Conservation (phyloP, 306 rosid genomes). For the Spatholobus suberectus region DNA sequence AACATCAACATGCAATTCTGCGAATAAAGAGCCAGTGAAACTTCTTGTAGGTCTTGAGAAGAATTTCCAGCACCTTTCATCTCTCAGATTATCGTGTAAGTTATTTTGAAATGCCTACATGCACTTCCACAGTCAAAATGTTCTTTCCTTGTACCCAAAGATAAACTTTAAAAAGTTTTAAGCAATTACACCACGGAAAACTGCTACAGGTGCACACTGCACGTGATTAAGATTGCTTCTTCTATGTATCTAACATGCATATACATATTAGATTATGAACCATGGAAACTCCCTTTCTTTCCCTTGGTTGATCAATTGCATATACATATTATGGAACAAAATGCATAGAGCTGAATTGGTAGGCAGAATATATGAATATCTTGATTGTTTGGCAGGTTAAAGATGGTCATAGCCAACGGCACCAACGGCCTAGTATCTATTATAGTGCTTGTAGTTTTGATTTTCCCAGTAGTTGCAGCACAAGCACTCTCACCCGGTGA, state of each 20-base stretch:
- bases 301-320: neutral
- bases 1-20: neutral
- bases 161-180: neutral
- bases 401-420: constrained; percentile 50
- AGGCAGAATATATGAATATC: neutral
- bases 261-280: constrained; percentile 3
- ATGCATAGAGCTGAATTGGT: constrained; percentile 7
- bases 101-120: constrained; percentile 18
- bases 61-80: constrained; percentile 28
- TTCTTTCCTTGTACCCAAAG: constrained; percentile 49
- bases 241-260: constrained; percentile 4
- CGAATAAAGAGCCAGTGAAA: neutral
- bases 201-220: neutral
- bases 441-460: constrained; percentile 39
- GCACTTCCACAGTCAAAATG: constrained; percentile 29
- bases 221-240: constrained; percentile 23
- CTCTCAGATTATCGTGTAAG: constrained; percentile 27
- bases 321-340: neutral
- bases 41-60: constrained; percentile 32
- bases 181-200: constrained; percentile 14
- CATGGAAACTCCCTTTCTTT: neutral
- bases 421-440: constrained; percentile 9
- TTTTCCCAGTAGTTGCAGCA: constrained; percentile 50
- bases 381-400: constrained; percentile 36
- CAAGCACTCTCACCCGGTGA: constrained; percentile 42